phyloP scores from a whole-genome alignment of 257 asterid genomes.

The Solanum virginianum region DNA sequence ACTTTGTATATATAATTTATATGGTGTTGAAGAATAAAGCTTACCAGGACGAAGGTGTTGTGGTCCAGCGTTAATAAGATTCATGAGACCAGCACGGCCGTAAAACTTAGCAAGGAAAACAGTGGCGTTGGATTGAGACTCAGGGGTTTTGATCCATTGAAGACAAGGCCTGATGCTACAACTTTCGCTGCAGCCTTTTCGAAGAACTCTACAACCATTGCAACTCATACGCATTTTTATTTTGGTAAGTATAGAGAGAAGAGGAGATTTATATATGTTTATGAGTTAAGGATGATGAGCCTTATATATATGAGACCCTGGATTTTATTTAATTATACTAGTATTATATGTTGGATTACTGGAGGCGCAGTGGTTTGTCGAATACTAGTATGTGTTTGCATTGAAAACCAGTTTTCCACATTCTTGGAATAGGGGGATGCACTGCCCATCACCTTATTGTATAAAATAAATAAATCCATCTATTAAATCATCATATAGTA shows the following conservation, averaged over 20 bases:
- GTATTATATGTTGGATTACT: background rate
- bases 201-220: constrained; percentile 74
- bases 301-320: background rate
- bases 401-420: background rate
- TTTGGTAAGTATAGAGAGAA: background rate
- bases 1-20: background rate
- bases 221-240: constrained; percentile 77
- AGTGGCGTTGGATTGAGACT: constrained; percentile 76
- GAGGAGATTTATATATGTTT: background rate
- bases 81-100: constrained; percentile 86
- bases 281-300: background rate
- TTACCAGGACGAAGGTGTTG: constrained; percentile 66
- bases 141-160: constrained; percentile 58
- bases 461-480: background rate
- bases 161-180: constrained; percentile 71
- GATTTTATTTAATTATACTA: background rate
- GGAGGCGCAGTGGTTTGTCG: constrained; percentile 35
- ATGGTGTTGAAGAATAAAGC: background rate
- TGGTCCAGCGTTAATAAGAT: constrained; percentile 72
- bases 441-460: constrained; percentile 11
- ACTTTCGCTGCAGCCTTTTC: constrained; percentile 71
- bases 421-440: constrained; percentile 18
- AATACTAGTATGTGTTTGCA: background rate
- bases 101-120: constrained; percentile 79
- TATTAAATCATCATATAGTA: background rate